These are phyloP conservation scores for Xylaria sp. DNA, from an alignment of 2,329 filamentous ascomycete species.

Conservation along the genomic window DNA sequence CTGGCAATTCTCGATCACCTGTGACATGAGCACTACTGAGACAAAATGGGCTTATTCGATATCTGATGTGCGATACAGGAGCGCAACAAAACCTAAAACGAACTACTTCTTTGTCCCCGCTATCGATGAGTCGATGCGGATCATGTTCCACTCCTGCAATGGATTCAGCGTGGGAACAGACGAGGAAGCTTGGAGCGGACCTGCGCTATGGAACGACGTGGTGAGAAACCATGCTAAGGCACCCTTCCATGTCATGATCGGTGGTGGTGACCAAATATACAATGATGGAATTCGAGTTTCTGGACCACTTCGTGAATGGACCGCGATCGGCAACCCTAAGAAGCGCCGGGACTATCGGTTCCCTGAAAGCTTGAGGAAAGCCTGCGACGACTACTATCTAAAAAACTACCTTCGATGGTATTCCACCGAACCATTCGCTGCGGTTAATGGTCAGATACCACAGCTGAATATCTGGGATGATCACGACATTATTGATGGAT, in stretches of 20 bases:
- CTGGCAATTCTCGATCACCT: constrained; percentile 87
- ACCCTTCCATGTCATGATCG: constrained; percentile 95
- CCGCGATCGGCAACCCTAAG: constrained; percentile 81
- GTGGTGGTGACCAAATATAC: constrained; percentile 95
- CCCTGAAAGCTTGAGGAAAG: constrained; percentile 78
- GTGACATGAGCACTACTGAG: constrained; percentile 78
- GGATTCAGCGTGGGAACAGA: constrained; percentile 84
- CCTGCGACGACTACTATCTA: constrained; percentile 90
- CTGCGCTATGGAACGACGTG: constrained; percentile 96
- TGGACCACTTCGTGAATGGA: constrained; percentile 85
- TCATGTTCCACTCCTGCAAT: constrained; percentile 99
- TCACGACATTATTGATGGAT: constrained; percentile 93
- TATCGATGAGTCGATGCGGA: constrained; percentile 87
- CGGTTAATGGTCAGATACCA: constrained; percentile 89
- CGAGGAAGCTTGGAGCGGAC: constrained; percentile 85
- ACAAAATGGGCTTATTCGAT: constrained; percentile 83
- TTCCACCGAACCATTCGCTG: constrained; percentile 81
- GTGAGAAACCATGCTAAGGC: constrained; percentile 79
- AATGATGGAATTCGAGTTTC: constrained; percentile 90
- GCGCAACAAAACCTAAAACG: constrained; percentile 63
- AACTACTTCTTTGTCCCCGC: constrained; percentile 89
- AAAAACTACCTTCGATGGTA: constrained; percentile 91
- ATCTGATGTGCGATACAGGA: constrained; percentile 70
- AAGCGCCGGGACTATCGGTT: constrained; percentile 84
- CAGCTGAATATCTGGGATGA: constrained; percentile 99